A percentile compares a stretch with the other conserved stretches of the same genome.
phyloP scores from a whole-genome alignment of 345 rosid genomes.

The Dimocarpus longan region DNA sequence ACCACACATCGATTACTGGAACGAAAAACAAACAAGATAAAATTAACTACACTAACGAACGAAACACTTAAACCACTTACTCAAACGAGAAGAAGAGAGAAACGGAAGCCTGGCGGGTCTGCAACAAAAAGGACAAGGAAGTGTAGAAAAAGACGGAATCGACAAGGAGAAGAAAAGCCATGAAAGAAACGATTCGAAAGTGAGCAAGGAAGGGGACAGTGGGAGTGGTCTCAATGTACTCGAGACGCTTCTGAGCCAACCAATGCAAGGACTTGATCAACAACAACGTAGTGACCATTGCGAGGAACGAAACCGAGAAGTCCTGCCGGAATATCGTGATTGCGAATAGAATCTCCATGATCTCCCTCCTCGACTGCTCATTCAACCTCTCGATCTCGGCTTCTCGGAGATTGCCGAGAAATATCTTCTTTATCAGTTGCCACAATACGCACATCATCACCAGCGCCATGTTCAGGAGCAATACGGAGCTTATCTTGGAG shows the following conservation, averaged over 20 bases:
- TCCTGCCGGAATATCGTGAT: constrained; percentile 92
- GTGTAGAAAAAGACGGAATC: constrained; percentile 68
- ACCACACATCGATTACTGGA: not conserved
- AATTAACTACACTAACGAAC: not conserved
- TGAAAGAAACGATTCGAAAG: constrained; percentile 73
- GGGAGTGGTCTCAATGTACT: constrained; percentile 95
- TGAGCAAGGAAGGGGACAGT: constrained; percentile 72
- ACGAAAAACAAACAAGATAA: not conserved
- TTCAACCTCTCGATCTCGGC: constrained; percentile 94
- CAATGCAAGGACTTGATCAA: constrained; percentile 87
- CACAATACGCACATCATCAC: constrained; percentile 75
- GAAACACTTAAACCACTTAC: constrained; percentile 47
- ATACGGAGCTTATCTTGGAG: constrained; percentile 77
- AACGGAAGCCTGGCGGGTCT: constrained; percentile 75
- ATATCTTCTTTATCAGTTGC: constrained; percentile 71
- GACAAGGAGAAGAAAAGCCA: constrained; percentile 72
- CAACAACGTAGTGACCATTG: constrained; percentile 81
- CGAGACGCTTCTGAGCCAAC: constrained; percentile 96
- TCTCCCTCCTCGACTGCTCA: constrained; percentile 93
- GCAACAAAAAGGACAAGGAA: constrained; percentile 57
- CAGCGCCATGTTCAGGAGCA: constrained; percentile 88
- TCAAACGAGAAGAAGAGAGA: constrained; percentile 95
- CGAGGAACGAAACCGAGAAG: constrained; percentile 72
- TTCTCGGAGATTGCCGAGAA: constrained; percentile 92
- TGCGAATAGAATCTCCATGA: constrained; percentile 95